A percentile compares a stretch with the other conserved stretches of the same genome.
phyloP scores from a whole-genome alignment of 2,329 filamentous ascomycete genomes.

The Lachnellula willkommii region DNA sequence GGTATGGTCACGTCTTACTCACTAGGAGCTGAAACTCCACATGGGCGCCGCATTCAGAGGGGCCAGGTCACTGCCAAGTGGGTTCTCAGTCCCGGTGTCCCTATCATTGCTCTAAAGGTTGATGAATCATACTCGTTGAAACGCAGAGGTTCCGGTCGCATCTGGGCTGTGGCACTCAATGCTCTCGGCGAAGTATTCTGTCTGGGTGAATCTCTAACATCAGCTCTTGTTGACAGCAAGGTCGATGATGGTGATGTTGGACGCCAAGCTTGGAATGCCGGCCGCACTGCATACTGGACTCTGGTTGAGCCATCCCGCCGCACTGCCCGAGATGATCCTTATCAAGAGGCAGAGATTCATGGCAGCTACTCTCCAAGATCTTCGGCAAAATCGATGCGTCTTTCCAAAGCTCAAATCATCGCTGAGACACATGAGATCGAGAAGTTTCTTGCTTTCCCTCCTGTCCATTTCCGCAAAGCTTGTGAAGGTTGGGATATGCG shows the following conservation, averaged over 20 bases:
- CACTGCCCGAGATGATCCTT: conserved; percentile 64
- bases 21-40: conserved; percentile 51
- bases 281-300: conserved; percentile 74
- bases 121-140: conserved; percentile 76
- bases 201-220: conserved; percentile 63
- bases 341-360: conserved; percentile 59
- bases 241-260: conserved; percentile 50
- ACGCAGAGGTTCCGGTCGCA: conserved; percentile 62
- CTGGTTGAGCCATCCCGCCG: conserved; percentile 74
- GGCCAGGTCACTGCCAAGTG: conserved; percentile 84
- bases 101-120: conserved; percentile 75
- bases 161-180: conserved; percentile 93
- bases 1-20: conserved; percentile 81
- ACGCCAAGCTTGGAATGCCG: conserved; percentile 72
- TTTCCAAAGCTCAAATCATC: conserved; percentile 63
- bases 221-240: conserved; percentile 42
- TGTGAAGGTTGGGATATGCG: conserved; percentile 93
- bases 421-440: conserved; percentile 81
- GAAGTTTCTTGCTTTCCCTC: conserved; percentile 64
- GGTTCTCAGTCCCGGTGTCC: conserved; percentile 87
- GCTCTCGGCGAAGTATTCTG: conserved; percentile 90
- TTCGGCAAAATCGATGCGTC: conserved; percentile 66
- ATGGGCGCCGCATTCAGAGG: conserved; percentile 58
- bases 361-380: conserved; percentile 78
- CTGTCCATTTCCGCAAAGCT: conserved; percentile 69